Conservation (phyloP, 2,329 filamentous ascomycete species). For the Macrophomina phaseolina region DNA sequence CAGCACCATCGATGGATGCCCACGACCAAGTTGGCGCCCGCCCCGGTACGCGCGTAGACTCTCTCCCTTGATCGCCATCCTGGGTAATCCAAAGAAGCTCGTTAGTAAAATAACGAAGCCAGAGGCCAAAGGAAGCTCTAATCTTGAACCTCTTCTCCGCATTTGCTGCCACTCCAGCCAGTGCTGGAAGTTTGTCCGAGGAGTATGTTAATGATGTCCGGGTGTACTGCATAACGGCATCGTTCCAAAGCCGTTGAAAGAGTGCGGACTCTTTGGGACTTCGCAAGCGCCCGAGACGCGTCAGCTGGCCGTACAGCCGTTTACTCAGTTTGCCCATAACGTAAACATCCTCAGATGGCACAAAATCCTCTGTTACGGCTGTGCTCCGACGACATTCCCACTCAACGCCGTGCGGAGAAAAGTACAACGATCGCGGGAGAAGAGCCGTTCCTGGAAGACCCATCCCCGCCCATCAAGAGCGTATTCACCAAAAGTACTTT, state of each 20-base stretch:
- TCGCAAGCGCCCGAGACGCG: neutral
- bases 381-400: conserved; percentile 1
- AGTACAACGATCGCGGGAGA: neutral
- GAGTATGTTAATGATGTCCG: neutral
- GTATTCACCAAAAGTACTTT: neutral
- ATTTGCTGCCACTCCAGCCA: neutral
- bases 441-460: neutral
- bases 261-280: neutral
- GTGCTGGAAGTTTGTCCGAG: neutral
- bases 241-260: neutral
- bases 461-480: neutral
- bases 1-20: neutral
- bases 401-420: neutral
- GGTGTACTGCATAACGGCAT: neutral
- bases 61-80: neutral
- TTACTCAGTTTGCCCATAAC: neutral
- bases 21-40: neutral
- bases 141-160: neutral
- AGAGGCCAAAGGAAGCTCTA: neutral
- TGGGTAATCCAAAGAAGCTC: neutral
- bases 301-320: neutral
- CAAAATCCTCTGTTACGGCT: neutral
- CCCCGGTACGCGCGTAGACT: neutral
- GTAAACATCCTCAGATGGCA: neutral
- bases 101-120: neutral